Evolutionary conservation across 306 rosid genomes (phyloP), one percentile per base, ranked within the genome.

Genomic region (Medicago lupulina): DNA sequence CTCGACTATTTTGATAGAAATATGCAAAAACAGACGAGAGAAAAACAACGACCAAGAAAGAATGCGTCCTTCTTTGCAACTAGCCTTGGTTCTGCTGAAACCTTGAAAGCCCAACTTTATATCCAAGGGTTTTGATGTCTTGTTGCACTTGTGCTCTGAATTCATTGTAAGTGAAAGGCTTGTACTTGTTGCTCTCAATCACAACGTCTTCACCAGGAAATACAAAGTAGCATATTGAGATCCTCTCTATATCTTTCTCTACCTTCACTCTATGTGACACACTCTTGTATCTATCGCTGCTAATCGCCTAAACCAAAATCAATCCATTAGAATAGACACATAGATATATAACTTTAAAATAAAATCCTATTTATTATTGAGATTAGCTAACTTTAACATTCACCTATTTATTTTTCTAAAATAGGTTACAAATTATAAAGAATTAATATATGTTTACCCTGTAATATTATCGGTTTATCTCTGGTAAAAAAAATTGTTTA

Each of bases 191-290:
- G 81, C 92, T 92, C 49, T 80, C 79, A 53, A 92, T 89, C 51
- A 87, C 85, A 71, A 60, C 68, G 0, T 57, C 87, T 28, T 88
- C 90, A 4, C 28, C 84, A 0, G 96, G 97, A 36, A 89, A 92
- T 67, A 87, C 93, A 71, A 92, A 92, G 72, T 90, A 88, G 81
- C 96, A 83, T 9, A 87, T 16, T 49, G 97, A 92, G 3, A 88
- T 53, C 55, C 92, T 58, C 14, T 90, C 97, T 54, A 7, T 84
- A 2, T 77, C n/a, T 47, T 67, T 74, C 83, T 83, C 85, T 25
- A 87, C 79, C 59, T 79, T 87, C 77, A 92, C 97, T 71, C 89
- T 88, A 73, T 90, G 97, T 38, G 78, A 34, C 77, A 80, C 90
- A 53, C 93, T 86, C 71, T 75, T 85, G 84, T 85, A 92, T 59